Base-by-base conservation (phyloP, 2,329 filamentous ascomycete species). In the Xenoacremonium recifei region DNA sequence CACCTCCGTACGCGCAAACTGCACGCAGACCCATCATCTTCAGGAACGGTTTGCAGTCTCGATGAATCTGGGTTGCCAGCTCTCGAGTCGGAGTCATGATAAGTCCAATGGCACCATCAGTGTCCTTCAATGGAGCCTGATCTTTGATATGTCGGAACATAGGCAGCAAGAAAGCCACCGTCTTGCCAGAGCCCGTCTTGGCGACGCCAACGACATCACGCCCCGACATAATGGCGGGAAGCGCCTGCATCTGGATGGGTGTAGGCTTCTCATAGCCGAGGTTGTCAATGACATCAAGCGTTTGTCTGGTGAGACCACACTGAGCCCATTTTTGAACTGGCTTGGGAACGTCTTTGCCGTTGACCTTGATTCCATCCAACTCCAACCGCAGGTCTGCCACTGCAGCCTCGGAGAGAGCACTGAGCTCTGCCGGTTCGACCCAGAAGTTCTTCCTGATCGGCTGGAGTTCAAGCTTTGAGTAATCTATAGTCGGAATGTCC, bases 121-220 rank as follows among this genome's bases (percentile, higher is more conserved):
- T 83, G 32, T 87, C 82, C 56, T 87, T 87, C 15, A 96, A 71
- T 0, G 87, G 83, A 37, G 82, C 76, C 62, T 99, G 93, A 59
- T 97, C 93, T 66, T 92, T 93, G 69, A 97, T 96, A 63, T 99
- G 93, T 42, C 93, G 83, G 64, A 99, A 96, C 89, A 97, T 96
- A 27, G 93, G 93, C 33, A 99, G 78, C 21, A 96, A 70, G 62
- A 97, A 99, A 5, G 93, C 93, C 57, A 97, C 83, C 0, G 93
- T 99, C 71, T 99, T 99, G 63, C 93, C 93, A 19, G 93, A 97
- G 5, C 93, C 93, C 19, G 93, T 99, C 71, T 97, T 97, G 15
- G 93, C 93, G 39, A 99, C 90, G 52, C 91, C 93, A 50, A 99
- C 89, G 27, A 96, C 87, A 70, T 99, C 93, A 53, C 90, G 82